These are phyloP conservation scores for Stenogyne calaminthoides DNA, from an alignment of 305 asterid species.

Conservation along the genomic window DNA sequence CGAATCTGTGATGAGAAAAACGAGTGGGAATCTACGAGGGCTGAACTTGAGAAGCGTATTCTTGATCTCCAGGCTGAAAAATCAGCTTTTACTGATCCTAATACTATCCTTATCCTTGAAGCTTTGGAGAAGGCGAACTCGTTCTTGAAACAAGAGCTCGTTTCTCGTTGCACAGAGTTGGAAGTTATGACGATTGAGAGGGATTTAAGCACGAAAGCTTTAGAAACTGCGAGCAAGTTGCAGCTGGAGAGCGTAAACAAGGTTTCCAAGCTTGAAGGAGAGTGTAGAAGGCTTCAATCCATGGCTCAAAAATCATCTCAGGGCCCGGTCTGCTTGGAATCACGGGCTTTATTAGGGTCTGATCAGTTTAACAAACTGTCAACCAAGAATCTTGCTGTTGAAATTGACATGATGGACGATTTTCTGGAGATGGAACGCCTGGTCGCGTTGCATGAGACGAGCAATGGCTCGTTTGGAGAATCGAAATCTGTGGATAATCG, in stretches of 20 bases:
- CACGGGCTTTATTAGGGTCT: conserved; percentile 48
- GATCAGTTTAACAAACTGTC: conserved; percentile 54
- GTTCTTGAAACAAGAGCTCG: conserved; percentile 53
- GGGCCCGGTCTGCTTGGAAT: conserved; percentile 41
- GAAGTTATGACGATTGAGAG: conserved; percentile 61
- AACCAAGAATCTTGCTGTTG: conserved; percentile 42
- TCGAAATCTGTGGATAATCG: conserved; percentile 37
- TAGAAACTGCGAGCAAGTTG: conserved; percentile 77
- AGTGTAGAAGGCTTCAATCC: conserved; percentile 63
- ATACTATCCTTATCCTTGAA: conserved; percentile 38
- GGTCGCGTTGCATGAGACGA: conserved; percentile 43
- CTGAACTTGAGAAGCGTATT: conserved; percentile 58
- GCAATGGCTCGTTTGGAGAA: conserved; percentile 34
- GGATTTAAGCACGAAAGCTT: conserved; percentile 75
- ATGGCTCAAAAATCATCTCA: conserved; percentile 43
- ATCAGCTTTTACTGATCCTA: conserved; percentile 34
- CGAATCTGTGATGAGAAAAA: conserved; percentile 44
- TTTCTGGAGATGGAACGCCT: conserved; percentile 92
- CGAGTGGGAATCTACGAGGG: conserved; percentile 49
- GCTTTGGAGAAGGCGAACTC: conserved; percentile 60
- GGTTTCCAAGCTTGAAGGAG: conserved; percentile 70
- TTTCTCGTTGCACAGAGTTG: conserved; percentile 43
- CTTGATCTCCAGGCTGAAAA: conserved; percentile 44
- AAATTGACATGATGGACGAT: conserved; percentile 90
- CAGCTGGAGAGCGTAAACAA: conserved; percentile 76